phyloP scores from a whole-genome alignment of 2,329 filamentous ascomycete species.

The Trichoderma aggressivum region DNA sequence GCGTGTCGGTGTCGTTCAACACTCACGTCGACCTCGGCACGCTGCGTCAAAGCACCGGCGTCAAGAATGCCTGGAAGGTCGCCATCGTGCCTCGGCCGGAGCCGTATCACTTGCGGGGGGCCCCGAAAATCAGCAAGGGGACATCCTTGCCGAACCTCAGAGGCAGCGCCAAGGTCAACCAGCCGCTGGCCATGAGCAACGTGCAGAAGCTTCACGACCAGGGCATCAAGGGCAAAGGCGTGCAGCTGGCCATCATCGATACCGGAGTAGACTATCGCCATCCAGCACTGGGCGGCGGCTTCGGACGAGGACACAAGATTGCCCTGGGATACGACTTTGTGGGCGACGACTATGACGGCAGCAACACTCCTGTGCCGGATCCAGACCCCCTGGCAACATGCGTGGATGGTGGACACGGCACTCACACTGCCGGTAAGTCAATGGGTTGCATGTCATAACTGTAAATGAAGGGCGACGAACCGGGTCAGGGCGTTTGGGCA shows the following conservation, averaged over 20 bases:
- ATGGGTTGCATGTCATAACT: background rate
- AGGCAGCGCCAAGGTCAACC: background rate
- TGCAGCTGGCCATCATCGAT: conserved; percentile 20
- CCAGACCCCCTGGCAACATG: conserved; percentile 24
- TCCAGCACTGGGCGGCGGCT: conserved; percentile 57
- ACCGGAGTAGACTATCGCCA: conserved; percentile 53
- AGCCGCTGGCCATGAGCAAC: conserved; percentile 17
- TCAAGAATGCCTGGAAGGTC: conserved; percentile 11
- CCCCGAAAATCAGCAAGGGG: background rate
- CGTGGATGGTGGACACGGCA: conserved; percentile 23
- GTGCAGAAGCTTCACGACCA: conserved; percentile 20
- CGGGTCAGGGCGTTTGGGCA: background rate
- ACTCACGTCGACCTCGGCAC: background rate
- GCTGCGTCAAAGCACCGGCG: background rate
- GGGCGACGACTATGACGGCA: conserved; percentile 24
- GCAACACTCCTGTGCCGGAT: conserved; percentile 21
- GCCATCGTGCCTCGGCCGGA: background rate
- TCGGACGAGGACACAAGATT: conserved; percentile 47
- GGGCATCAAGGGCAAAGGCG: conserved; percentile 21
- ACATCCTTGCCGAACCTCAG: background rate
- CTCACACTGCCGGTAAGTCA: conserved; percentile 19
- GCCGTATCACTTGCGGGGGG: background rate
- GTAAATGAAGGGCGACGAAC: background rate
- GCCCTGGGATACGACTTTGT: conserved; percentile 27
- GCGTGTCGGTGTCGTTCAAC: background rate